Evolutionary conservation across 1,284 basidiomycete species (phyloP), one percentile per base, ranked within the genome.

Genomic region (Ustilago lituana): DNA sequence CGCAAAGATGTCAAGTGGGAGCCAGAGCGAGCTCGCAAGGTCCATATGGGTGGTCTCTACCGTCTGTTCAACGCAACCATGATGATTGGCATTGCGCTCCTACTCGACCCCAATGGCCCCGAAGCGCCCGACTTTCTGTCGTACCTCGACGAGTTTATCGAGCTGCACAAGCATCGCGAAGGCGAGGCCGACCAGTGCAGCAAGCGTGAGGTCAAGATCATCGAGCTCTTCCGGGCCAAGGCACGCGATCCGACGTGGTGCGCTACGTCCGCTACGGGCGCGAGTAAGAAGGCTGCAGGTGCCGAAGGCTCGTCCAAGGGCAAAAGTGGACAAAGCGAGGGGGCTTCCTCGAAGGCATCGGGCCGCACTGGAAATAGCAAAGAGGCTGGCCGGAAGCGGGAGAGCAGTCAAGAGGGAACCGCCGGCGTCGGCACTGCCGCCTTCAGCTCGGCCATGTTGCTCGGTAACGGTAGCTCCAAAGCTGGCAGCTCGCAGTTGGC

Each of bases 131-230:
- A 78, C 45, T 64, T 74, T 32, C 17, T 55, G 19, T 64, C 60
- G 9, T 60, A 64, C 27, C 69, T 80, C 23, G 76, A 79, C 50
- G 74, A 79, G 33, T 80, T 80, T 51, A 74, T 79, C 39, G 74
- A 76, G 51, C 57, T 62, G 46, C 68, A 79, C 56, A 59, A 59
- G 27, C 40, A 63, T 22, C 60, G 66, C 14, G 66, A 66, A 38
- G 73, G 67, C 24, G 75, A 77, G 29, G 69, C 65, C 15, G 74
- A 77, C 35, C 73, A 76, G 49, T 78, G 76, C 54, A 73, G 67
- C 36, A 77, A 74, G 57, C 66, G 77, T 15, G 78, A 80, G 52
- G 72, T 80, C 54, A 71, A 73, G 41, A 80, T 80, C 51, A 78
- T 80, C 35, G 61, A 76, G 56, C 73, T 79, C 24, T 80, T 80